Conservation (phyloP, 495 filamentous ascomycete genomes). For the Daldinia concentrica region DNA sequence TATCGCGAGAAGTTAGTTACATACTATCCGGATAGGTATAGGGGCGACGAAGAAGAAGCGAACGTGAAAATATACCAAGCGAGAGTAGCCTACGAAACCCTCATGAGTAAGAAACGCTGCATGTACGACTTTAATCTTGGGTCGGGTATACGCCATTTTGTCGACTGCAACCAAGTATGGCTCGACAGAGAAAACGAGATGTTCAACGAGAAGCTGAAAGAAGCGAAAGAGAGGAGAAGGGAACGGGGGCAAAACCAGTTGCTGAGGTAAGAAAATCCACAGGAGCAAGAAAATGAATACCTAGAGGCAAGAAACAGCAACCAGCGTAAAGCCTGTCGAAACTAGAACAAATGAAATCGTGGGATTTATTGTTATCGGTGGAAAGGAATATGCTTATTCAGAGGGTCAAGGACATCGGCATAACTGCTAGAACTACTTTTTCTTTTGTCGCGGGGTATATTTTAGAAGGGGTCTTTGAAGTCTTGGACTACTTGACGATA, state of each 20-base stretch:
- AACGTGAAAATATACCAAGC: background rate
- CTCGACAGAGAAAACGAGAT: background rate
- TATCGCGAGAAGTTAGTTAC: background rate
- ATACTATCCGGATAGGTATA: background rate
- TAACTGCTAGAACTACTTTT: background rate
- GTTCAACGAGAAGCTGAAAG: constrained; percentile 15
- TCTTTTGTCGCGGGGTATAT: background rate
- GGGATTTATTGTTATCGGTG: too few species aligned
- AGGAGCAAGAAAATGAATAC: too few species aligned
- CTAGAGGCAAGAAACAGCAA: too few species aligned
- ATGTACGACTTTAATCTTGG: constrained; percentile 7
- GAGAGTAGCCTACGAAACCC: background rate
- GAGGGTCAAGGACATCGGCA: background rate
- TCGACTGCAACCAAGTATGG: background rate
- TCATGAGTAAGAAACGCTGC: constrained; percentile 1
- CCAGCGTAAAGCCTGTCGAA: too few species aligned
- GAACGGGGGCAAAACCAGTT: background rate
- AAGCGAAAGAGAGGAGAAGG: constrained; percentile 4
- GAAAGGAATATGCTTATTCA: background rate
- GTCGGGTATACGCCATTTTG: background rate
- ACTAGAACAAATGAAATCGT: too few species aligned
- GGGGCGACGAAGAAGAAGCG: background rate
- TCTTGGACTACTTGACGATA: too few species aligned
- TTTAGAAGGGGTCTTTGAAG: background rate
- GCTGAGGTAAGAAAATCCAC: too few species aligned